Evolutionary conservation across 805 yeast genomes (phyloP).

Genomic region (Phaffomyces opuntiae): DNA sequence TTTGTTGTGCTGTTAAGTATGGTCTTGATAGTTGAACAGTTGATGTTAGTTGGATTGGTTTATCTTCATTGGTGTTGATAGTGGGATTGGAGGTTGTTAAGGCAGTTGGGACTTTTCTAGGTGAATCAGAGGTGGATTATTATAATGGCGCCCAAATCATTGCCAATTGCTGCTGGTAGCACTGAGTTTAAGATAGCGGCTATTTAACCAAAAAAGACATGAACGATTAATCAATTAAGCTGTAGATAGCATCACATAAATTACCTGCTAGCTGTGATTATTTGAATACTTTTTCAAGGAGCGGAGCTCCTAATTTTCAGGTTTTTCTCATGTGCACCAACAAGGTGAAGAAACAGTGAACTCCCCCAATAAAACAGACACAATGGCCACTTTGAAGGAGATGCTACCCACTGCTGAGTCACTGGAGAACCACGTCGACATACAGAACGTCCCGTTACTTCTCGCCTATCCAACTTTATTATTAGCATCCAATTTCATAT

Average conservation of each 20-base stretch:
- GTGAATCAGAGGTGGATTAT: too few species aligned
- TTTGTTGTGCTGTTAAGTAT: constrained; percentile 47
- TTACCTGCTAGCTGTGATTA: too few species aligned
- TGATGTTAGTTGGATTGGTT: constrained; percentile 10
- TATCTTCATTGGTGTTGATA: background rate
- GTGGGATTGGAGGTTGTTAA: background rate
- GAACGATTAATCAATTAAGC: too few species aligned
- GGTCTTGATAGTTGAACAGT: constrained; percentile 49
- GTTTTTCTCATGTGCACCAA: too few species aligned
- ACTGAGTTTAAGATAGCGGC: too few species aligned
- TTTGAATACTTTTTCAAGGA: too few species aligned
- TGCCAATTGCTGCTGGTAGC: too few species aligned
- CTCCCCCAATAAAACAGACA: background rate
- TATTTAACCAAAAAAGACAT: too few species aligned
- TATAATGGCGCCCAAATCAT: too few species aligned
- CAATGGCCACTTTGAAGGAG: background rate
- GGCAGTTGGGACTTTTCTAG: background rate
- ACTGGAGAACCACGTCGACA: constrained; percentile 20
- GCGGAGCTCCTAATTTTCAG: too few species aligned
- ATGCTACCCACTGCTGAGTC: background rate
- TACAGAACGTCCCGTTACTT: constrained; percentile 19
- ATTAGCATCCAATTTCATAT: constrained; percentile 17
- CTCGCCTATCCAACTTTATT: constrained; percentile 23
- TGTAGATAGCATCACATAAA: too few species aligned
- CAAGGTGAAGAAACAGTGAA: too few species aligned